Conservation (phyloP, 2,329 filamentous ascomycete genomes). For the Aspergillus fumigatiaffinis region DNA sequence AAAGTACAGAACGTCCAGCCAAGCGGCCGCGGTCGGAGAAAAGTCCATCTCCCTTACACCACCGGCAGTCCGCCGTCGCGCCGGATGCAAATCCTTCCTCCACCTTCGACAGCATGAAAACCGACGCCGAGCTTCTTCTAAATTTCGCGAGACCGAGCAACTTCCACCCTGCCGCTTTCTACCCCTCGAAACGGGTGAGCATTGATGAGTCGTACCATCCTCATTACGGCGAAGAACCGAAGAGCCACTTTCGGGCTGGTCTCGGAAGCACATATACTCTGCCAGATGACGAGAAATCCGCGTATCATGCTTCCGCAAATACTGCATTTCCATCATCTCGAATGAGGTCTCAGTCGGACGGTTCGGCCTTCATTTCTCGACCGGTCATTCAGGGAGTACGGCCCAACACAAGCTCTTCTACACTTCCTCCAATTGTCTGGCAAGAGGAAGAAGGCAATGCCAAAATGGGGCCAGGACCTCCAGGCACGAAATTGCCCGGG, state of each 20-base stretch:
- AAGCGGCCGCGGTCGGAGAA: constrained; percentile 61
- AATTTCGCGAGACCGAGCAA: constrained; percentile 41
- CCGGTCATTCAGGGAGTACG: constrained; percentile 33
- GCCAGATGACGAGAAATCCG: constrained; percentile 15
- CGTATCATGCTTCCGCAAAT: constrained; percentile 11
- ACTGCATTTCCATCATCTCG: constrained; percentile 29
- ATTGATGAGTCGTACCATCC: constrained; percentile 29
- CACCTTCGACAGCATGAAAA: constrained; percentile 40
- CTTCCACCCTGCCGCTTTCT: constrained; percentile 21
- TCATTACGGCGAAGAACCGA: constrained; percentile 19
- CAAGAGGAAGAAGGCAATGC: constrained; percentile 28
- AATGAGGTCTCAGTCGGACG: constrained; percentile 41
- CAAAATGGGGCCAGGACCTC: constrained; percentile 10
- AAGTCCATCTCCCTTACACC: constrained; percentile 41
- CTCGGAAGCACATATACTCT: constrained; percentile 14
- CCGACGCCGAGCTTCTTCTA: constrained; percentile 47
- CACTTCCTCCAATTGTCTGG: constrained; percentile 31
- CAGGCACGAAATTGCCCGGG: constrained; percentile 6
- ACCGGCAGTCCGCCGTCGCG: constrained; percentile 23
- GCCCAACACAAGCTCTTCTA: constrained; percentile 38
- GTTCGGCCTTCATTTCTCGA: constrained; percentile 37
- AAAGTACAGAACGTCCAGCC: constrained; percentile 46
- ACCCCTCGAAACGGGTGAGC: constrained; percentile 26
- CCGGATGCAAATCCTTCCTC: constrained; percentile 29
- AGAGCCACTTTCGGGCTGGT: constrained; percentile 19